These are phyloP conservation scores for Actinomortierella ambigua DNA, from an alignment of 371 early-diverging fungal genomes.

Conservation along the genomic window DNA sequence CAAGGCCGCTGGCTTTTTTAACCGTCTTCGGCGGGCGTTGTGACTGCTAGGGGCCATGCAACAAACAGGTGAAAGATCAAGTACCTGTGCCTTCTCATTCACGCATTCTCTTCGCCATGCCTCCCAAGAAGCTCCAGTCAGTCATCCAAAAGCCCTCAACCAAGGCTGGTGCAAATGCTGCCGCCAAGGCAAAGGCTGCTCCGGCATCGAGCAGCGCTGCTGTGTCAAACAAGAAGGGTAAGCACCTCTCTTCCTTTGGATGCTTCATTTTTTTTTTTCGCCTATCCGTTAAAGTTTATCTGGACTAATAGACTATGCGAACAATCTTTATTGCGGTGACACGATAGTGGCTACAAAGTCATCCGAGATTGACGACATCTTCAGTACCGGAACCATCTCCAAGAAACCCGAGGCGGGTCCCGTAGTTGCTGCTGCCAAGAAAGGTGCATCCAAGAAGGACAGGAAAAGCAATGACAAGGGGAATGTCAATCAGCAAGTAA, in stretches of 20 bases:
- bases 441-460: too few species aligned
- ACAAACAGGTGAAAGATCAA: slow-evolving; percentile 5
- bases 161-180: neutral
- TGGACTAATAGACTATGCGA: too few species aligned
- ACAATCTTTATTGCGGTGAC: neutral
- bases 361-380: slow-evolving; percentile 44
- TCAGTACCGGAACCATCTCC: slow-evolving; percentile 30
- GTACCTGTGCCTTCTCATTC: slow-evolving; percentile 9
- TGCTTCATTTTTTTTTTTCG: too few species aligned
- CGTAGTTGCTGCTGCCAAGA: too few species aligned
- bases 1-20: neutral
- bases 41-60: slow-evolving; percentile 11
- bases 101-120: slow-evolving; percentile 17
- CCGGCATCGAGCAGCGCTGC: slow-evolving; percentile 14
- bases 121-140: slow-evolving; percentile 40
- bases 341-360: slow-evolving; percentile 18
- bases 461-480: too few species aligned
- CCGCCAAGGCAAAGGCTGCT: slow-evolving; percentile 7
- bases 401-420: too few species aligned
- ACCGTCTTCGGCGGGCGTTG: too few species aligned
- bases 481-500: too few species aligned
- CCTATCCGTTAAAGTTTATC: too few species aligned
- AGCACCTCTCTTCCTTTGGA: too few species aligned
- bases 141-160: slow-evolving; percentile 23
- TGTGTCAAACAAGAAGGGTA: neutral